Conservation (phyloP, 495 filamentous ascomycete species). For the Lentithecium fluviatile region DNA sequence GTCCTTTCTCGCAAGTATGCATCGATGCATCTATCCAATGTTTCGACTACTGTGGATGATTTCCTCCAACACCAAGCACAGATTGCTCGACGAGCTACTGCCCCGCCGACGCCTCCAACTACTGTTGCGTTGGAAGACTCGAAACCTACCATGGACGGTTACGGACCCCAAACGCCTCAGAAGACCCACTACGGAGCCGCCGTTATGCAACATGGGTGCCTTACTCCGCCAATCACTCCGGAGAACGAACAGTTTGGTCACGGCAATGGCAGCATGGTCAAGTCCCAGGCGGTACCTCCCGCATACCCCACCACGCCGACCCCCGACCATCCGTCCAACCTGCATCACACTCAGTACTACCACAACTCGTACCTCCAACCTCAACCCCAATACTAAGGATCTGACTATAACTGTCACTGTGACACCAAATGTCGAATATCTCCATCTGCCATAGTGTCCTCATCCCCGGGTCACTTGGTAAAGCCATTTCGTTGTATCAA, state of each 20-base stretch:
- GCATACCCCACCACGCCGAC: conserved; percentile 38
- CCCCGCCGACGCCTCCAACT: conserved; percentile 67
- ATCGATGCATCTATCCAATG: conserved; percentile 73
- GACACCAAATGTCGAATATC: no score
- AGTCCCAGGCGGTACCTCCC: conserved; percentile 27
- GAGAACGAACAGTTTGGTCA: conserved; percentile 50
- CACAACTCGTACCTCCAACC: conserved; percentile 35
- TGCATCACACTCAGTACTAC: conserved; percentile 34
- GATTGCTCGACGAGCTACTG: conserved; percentile 57
- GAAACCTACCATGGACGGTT: conserved; percentile 43
- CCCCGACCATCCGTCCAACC: conserved; percentile 38
- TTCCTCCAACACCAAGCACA: conserved; percentile 84
- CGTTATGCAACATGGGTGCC: conserved; percentile 73
- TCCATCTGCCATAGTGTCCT: not conserved
- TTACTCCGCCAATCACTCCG: conserved; percentile 96
- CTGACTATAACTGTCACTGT: no score
- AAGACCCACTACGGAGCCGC: conserved; percentile 64
- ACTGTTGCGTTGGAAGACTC: conserved; percentile 53
- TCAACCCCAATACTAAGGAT: conserved; percentile 14
- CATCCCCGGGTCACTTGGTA: not conserved
- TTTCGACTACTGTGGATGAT: conserved; percentile 75
- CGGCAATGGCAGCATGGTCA: conserved; percentile 28
- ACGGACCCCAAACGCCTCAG: conserved; percentile 76
- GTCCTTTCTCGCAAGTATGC: conserved; percentile 88
- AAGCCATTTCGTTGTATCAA: conserved; percentile 34